Evolutionary conservation across 2,329 filamentous ascomycete species (phyloP), one percentile per base, ranked within the genome.

Genomic region (Colletotrichum australisinense): DNA sequence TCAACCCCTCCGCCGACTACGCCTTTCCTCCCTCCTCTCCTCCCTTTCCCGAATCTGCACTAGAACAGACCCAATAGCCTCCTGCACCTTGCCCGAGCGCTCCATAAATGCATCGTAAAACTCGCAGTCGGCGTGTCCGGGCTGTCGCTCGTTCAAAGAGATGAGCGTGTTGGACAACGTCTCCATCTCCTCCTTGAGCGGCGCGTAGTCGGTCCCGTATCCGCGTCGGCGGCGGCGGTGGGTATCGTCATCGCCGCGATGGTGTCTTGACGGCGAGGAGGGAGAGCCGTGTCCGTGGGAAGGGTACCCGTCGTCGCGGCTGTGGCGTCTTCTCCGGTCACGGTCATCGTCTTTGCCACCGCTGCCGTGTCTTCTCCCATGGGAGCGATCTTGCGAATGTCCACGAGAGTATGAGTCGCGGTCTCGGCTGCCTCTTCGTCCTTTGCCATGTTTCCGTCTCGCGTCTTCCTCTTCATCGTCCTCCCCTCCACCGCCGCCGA

Each of bases 71-170:
- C 63, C 74, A 14, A 75, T 75, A 3, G 64, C 53, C 4, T 72
- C 66, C 53, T 75, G 72, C 24, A 74, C 53, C 26, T 72, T 74
- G 0, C 57, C 73, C n/a, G 72, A 74, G 6, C 65, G 52, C 57
- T 74, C 74, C 52, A 67, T 49, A 22, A 75, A 75, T 19, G 66
- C 62, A 4, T 74, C 65, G 58, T 75, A 74, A 22, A 74, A 75
- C 52, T 74, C 72, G 30, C 74, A 75, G 35, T 69, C 69, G 22
- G 62, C 56, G 11, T 75, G 74, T 12, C 62, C 69, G 12, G 72
- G 56, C 19, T 74, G 68, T 7, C 68, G 62, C 53, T 65, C 74
- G 58, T 74, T 74, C 19, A 75, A 46, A 3, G 69, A 74, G 14
- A 65, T 73, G 46, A 75, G 38, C 12, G 72, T 59, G 12, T 69